These are phyloP conservation scores for Citrus reticulata DNA, from an alignment of 345 rosid species.

Conservation along the genomic window DNA sequence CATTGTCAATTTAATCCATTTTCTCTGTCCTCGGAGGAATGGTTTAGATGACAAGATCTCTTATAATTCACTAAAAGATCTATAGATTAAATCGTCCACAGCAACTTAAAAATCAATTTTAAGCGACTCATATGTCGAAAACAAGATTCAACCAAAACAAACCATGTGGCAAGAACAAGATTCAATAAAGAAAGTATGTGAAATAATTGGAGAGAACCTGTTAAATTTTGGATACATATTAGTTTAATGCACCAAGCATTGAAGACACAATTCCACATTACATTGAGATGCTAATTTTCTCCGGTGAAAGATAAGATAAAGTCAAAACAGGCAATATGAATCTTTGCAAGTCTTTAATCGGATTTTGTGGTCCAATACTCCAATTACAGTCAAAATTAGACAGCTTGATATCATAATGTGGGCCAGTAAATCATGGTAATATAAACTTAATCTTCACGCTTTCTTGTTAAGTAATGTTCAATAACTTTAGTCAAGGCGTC, in stretches of 20 bases:
- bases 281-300: not conserved
- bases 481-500: constrained; percentile 2
- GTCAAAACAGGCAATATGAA: not conserved
- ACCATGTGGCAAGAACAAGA: too few species aligned
- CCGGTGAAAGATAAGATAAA: not conserved
- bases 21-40: not conserved
- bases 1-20: not conserved
- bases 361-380: not conserved
- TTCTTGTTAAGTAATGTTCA: not conserved
- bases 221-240: not conserved
- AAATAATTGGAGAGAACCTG: not conserved
- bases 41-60: not conserved
- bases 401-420: constrained; percentile 22
- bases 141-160: too few species aligned
- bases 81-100: not conserved
- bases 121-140: not conserved
- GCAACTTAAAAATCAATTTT: not conserved
- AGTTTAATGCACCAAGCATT: not conserved
- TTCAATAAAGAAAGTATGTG: too few species aligned
- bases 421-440: constrained; percentile 22
- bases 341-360: not conserved
- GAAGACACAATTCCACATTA: not conserved
- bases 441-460: constrained; percentile 21
- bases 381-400: constrained; percentile 4
- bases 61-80: not conserved